These are phyloP conservation scores for Phylloboletellus chloephorus DNA, from an alignment of 1,284 basidiomycete species.

Conservation along the genomic window DNA sequence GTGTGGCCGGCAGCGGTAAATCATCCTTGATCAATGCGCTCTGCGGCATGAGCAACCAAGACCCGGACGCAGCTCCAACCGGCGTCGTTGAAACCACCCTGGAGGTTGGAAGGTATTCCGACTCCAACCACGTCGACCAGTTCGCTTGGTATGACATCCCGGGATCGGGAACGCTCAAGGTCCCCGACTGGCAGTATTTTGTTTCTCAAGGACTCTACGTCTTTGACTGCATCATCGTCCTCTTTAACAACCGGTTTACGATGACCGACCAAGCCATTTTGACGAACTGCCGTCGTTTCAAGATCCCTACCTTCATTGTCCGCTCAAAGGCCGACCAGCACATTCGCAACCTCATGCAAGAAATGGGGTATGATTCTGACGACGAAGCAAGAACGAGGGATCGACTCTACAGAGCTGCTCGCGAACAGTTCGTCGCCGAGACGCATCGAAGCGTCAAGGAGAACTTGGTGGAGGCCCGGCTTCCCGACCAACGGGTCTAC, in stretches of 20 bases:
- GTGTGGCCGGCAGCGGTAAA: conserved; percentile 34
- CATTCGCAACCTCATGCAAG: conserved; percentile 29
- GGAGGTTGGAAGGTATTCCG: conserved; percentile 26
- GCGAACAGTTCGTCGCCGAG: conserved; percentile 23
- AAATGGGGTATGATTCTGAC: conserved; percentile 29
- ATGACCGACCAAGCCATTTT: conserved; percentile 31
- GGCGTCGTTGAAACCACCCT: conserved; percentile 31
- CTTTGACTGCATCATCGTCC: conserved; percentile 33
- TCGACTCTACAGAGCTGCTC: conserved; percentile 18
- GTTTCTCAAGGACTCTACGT: conserved; percentile 35
- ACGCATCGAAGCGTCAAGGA: conserved; percentile 27
- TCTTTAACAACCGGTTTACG: conserved; percentile 31
- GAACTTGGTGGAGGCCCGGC: conserved; percentile 27
- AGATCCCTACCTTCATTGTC: conserved; percentile 34
- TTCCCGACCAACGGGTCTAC: conserved; percentile 31
- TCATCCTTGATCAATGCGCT: conserved; percentile 35
- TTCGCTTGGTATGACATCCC: conserved; percentile 36
- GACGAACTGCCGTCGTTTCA: conserved; percentile 27
- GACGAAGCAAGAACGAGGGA: conserved; percentile 16
- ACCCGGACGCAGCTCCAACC: conserved; percentile 27
- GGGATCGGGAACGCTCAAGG: conserved; percentile 32
- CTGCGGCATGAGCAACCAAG: conserved; percentile 27
- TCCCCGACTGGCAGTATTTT: conserved; percentile 36
- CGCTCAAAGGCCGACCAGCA: conserved; percentile 35
- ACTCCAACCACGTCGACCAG: conserved; percentile 21